Percentiles rank a stretch among this genome's conserved stretches.
phyloP scores from a whole-genome alignment of 139 green algal species.

The Chlorella sp. region DNA sequence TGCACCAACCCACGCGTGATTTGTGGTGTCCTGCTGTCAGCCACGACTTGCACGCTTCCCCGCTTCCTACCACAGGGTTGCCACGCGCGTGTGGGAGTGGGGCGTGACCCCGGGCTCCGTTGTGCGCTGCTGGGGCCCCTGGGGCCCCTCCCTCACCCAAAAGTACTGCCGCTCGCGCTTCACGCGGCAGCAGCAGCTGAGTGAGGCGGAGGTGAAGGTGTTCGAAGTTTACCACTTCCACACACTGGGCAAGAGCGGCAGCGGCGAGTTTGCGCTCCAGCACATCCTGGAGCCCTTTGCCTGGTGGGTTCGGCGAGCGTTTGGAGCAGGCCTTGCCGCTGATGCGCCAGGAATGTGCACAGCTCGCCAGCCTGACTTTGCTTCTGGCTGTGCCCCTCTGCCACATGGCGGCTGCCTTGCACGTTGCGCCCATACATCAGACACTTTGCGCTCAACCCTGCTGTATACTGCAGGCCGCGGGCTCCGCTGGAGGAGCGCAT shows the following conservation, averaged over 20 bases:
- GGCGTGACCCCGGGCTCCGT: slow-evolving; percentile 80
- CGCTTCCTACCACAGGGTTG: slow-evolving; percentile 5
- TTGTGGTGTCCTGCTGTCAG: no score
- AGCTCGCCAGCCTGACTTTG: no score
- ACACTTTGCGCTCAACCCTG: no score
- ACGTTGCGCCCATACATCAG: no score
- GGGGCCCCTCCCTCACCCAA: slow-evolving; percentile 56
- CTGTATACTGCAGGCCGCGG: slow-evolving; percentile 44
- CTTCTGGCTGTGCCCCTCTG: no score
- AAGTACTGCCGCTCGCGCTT: slow-evolving; percentile 64
- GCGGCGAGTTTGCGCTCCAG: slow-evolving; percentile 80
- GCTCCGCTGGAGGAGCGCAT: slow-evolving; percentile 71
- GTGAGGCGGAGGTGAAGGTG: slow-evolving; percentile 4
- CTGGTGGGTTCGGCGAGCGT: slow-evolving; percentile 39
- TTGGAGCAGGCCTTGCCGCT: no score
- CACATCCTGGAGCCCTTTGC: slow-evolving; percentile 85
- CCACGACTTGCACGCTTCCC: neutral
- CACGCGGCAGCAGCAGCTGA: slow-evolving; percentile 35
- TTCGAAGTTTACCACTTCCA: slow-evolving; percentile 55
- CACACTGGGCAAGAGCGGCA: slow-evolving; percentile 67
- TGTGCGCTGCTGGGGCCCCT: slow-evolving; percentile 76
- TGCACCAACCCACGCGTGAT: no score
- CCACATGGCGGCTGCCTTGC: no score
- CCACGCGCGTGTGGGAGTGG: slow-evolving; percentile 57
- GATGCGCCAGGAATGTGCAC: no score